Evolutionary conservation across 1,284 basidiomycete species (phyloP).

Genomic region (Austroboletus niveus): DNA sequence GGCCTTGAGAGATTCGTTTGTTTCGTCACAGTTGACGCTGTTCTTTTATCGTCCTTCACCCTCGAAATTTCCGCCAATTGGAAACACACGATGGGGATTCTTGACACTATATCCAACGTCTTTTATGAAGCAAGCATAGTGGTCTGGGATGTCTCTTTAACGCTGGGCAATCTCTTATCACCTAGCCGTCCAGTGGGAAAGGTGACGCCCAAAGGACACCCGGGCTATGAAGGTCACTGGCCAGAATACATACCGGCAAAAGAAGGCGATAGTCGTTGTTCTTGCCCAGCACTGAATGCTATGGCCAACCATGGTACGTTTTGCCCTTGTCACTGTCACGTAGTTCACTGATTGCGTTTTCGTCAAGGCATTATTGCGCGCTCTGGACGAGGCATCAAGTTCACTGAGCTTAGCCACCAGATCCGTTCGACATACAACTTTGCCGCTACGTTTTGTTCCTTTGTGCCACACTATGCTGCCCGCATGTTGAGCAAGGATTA

Average conservation of each 20-base stretch:
- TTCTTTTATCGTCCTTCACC: background rate
- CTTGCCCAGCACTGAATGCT: conserved; percentile 71
- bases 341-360: background rate
- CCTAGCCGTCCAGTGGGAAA: conserved; percentile 48
- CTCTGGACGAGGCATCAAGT: conserved; percentile 64
- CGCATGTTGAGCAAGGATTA: conserved; percentile 56
- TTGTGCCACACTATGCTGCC: conserved; percentile 59
- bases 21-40: background rate
- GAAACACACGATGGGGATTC: conserved; percentile 13
- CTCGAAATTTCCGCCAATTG: background rate
- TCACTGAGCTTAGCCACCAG: conserved; percentile 49
- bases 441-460: conserved; percentile 60
- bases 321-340: background rate
- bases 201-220: conserved; percentile 55
- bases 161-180: conserved; percentile 52
- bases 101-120: conserved; percentile 29
- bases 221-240: conserved; percentile 67
- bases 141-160: conserved; percentile 54
- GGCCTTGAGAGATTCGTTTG: background rate
- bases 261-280: conserved; percentile 63
- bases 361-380: conserved; percentile 62
- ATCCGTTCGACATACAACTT: conserved; percentile 67
- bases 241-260: conserved; percentile 58
- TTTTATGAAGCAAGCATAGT: conserved; percentile 37
- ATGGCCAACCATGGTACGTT: conserved; percentile 71